Conservation (phyloP, 441 rosid species). For the Capsella rubella region DNA sequence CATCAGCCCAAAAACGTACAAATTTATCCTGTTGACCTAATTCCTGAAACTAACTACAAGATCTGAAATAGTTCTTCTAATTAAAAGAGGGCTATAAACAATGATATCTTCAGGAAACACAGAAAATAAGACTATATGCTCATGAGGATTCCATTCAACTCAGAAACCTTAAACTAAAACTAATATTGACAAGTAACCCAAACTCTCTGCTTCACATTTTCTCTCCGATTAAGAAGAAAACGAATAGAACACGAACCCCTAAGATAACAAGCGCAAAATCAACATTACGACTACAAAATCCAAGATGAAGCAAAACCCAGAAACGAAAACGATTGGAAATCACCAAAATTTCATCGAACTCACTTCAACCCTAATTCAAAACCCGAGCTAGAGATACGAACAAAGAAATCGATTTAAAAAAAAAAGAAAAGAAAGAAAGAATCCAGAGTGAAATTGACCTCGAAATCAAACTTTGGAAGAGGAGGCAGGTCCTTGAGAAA, state of each 20-base stretch:
- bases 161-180: conserved; percentile 1
- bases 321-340: background rate
- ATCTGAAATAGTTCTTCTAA: conserved; percentile 12
- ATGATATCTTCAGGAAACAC: background rate
- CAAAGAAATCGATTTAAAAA: conserved; percentile 8
- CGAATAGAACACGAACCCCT: conserved; percentile 23
- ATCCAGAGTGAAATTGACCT: conserved; percentile 29
- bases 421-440: no score
- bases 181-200: background rate
- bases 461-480: conserved; percentile 53
- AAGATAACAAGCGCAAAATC: background rate
- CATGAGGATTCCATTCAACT: conserved; percentile 21
- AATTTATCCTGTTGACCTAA: background rate
- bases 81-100: background rate
- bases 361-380: conserved; percentile 25
- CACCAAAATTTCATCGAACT: background rate
- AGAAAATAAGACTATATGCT: background rate
- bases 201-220: background rate
- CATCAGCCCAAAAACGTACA: background rate
- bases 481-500: conserved; percentile 86
- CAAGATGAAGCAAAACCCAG: conserved; percentile 14
- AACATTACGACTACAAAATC: background rate
- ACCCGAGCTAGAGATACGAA: background rate
- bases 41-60: conserved; percentile 20
- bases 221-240: background rate